Evolutionary conservation across 2,329 filamentous ascomycete genomes (phyloP), one percentile per base, ranked within the genome.

Genomic region (Blastomyces silverae): DNA sequence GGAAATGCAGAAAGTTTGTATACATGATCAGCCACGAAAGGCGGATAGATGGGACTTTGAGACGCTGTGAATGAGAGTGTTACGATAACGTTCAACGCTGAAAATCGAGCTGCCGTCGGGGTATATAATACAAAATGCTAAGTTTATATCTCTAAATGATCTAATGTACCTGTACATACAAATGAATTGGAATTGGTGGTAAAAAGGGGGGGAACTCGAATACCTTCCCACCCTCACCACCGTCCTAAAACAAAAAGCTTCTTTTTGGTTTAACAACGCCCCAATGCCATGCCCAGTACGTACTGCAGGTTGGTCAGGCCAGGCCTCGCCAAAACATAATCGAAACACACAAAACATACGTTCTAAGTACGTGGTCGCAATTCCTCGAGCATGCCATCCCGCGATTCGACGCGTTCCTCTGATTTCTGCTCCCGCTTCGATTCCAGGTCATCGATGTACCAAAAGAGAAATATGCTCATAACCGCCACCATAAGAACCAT

Each of bases 401-500:
- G n/a, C 20, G 46, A 48, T 2, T 22, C 46, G 46, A 48, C n/a
- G 2, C n/a, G 46, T 22, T 22, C 20, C 20, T 48, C 46, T 3
- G 46, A 48, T 10, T 48, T 20, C 46, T 48, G 46, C 46, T 1
- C 46, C 1, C 3, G 20, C 8, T 48, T 48, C 46, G 46, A 48
- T 48, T 48, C 46, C n/a, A 48, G 46, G n/a, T 48, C 46, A n/a
- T 48, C 46, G 20, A 48, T 48, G 22, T 48, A 48, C 46, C 46
- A 48, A 22, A 48, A 8, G 20, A 48, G 22, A 69, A 73, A 77
- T 42, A 71, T 56, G 7, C 65, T 58, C 67, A 70, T 64, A 15
- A 70, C 67, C 15, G 63, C 13, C 10, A 67, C 61, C 70, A 72
- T 72, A 48, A 69, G 64, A 50, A 68, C 42, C 6, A 65, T 65